These are phyloP conservation scores for Pilatotrama ljubarskyi DNA, from an alignment of 768 basidiomycete genomes.

Conservation along the genomic window DNA sequence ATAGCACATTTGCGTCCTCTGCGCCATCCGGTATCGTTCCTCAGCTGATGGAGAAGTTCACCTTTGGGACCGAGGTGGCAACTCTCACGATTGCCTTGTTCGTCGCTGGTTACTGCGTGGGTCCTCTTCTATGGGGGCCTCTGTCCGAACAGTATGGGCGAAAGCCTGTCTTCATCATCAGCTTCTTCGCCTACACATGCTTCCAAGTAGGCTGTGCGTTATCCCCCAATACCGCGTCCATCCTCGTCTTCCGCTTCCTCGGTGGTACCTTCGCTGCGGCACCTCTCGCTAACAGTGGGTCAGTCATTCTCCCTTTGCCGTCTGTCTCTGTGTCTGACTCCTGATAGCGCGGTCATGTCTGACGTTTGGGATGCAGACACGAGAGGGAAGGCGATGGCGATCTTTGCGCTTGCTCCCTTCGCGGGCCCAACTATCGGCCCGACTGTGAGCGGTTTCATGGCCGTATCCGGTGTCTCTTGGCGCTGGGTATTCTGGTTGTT, in stretches of 20 bases:
- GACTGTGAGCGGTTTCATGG: constrained; percentile 39
- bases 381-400: constrained; percentile 63
- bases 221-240: constrained; percentile 55
- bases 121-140: constrained; percentile 61
- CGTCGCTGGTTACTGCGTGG: constrained; percentile 65
- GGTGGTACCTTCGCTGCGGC: constrained; percentile 68
- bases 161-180: constrained; percentile 22
- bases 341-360: constrained; percentile 28
- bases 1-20: constrained; percentile 63
- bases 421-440: constrained; percentile 54
- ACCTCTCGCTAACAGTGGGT: constrained; percentile 72
- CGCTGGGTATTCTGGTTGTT: constrained; percentile 70
- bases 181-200: constrained; percentile 57
- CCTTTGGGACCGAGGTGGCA: constrained; percentile 51
- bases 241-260: constrained; percentile 76
- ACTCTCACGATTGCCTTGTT: constrained; percentile 62
- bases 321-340: constrained; percentile 20
- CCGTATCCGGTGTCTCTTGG: constrained; percentile 49
- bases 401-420: constrained; percentile 52
- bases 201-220: constrained; percentile 69
- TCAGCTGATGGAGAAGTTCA: constrained; percentile 46
- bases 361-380: constrained; percentile 60
- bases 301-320: constrained; percentile 17
- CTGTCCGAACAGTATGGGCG: constrained; percentile 43
- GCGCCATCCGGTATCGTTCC: constrained; percentile 53